These are phyloP conservation scores for Kokia cookei DNA, from an alignment of 441 rosid genomes.

Conservation along the genomic window DNA sequence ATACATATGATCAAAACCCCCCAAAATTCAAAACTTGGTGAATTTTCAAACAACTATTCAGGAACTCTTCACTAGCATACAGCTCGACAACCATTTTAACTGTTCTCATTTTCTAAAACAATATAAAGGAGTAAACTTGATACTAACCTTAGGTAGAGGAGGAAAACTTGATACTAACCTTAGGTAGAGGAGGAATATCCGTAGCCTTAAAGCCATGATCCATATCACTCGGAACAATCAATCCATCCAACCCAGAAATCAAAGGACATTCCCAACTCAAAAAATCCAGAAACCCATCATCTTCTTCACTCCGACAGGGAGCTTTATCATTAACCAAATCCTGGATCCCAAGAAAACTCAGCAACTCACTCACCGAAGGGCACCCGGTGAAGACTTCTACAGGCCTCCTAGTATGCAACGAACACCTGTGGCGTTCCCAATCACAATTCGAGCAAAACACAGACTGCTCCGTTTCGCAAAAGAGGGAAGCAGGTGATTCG, in stretches of 20 bases:
- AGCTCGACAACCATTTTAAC: too few species aligned
- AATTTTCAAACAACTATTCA: too few species aligned
- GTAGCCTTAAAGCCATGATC: slow-evolving; percentile 42
- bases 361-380: slow-evolving; percentile 46
- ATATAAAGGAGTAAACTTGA: background rate
- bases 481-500: slow-evolving; percentile 56
- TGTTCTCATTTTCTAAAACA: too few species aligned
- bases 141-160: slow-evolving; percentile 59
- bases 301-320: slow-evolving; percentile 18
- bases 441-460: slow-evolving; percentile 86
- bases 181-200: slow-evolving; percentile 69
- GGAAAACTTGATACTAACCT: slow-evolving; percentile 47
- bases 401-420: slow-evolving; percentile 58
- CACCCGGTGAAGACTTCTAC: slow-evolving; percentile 69
- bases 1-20: too few species aligned
- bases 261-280: slow-evolving; percentile 44
- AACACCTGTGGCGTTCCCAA: slow-evolving; percentile 58
- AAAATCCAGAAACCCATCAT: slow-evolving; percentile 32
- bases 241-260: slow-evolving; percentile 46
- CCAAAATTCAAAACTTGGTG: too few species aligned
- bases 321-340: slow-evolving; percentile 27
- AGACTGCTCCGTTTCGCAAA: slow-evolving; percentile 67
- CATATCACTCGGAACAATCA: slow-evolving; percentile 37
- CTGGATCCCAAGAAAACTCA: slow-evolving; percentile 38
- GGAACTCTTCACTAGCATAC: too few species aligned